Evolutionary conservation across 352 stramenopile species (phyloP), one percentile per base, ranked within the genome.

Genomic region (Albugo laibachii): DNA sequence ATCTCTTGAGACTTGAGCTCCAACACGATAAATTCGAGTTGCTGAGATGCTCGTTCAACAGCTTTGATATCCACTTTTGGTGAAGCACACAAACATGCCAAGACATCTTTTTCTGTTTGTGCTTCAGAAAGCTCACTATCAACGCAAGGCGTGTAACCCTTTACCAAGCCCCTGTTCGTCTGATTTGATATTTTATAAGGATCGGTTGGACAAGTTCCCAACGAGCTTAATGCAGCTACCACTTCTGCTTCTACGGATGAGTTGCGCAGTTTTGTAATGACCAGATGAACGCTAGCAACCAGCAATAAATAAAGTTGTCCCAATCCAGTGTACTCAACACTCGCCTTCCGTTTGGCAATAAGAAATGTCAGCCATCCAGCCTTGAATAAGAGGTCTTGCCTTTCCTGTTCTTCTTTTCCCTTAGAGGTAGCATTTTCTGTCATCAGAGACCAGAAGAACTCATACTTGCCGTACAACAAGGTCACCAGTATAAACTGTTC

Each of bases 401-500:
- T 53, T 55, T 39, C 13, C 44, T 45, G 27, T 36, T 53, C 43
- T 65, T 54, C 55, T 2, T 48, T 56, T 41, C 58, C 52, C 27
- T 65, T 54, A 39, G 58, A 41, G 14, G 47, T 18, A 18, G 31
- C 36, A 41, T 43, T 19, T 24, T 43, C 16, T 24, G 38, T 24
- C 38, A 24, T 43, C 16, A 43, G 38, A 24, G 16, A 24, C 71
- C 69, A 88, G 24, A 87, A 52, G 42, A 68, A 44, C 6, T 69
- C 62, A 52, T 74, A 88, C 56, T 88, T 92, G 40, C 81, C 67
- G 45, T 82, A 88, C 12, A 88, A 48, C 47, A 88, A 56, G 1
- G 69, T 71, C 2, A 61, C 65, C 40, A 87, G 55, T 5, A 72
- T 84, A 41, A 88, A 84, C 41, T 87, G 65, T 51, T 87, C 73